These are phyloP conservation scores for Dryas alaskensis DNA, from an alignment of 306 rosid species.

Conservation along the genomic window DNA sequence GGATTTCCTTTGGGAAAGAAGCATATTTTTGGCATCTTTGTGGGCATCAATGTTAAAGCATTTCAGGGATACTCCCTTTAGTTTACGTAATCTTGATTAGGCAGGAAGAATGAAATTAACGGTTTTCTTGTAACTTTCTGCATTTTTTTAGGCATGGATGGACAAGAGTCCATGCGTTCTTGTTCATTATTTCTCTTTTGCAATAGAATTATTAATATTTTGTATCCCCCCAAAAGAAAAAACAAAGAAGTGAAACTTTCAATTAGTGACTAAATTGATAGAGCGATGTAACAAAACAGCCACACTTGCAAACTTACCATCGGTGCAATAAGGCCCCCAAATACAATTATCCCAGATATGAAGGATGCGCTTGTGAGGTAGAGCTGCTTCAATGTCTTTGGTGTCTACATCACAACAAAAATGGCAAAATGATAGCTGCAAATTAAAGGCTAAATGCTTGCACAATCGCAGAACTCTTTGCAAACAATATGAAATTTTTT, in stretches of 20 bases:
- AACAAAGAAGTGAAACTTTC: neutral
- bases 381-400: slow-evolving; percentile 80
- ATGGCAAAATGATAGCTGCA: slow-evolving; percentile 16
- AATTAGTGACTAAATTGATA: neutral
- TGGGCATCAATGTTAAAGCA: neutral
- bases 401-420: slow-evolving; percentile 52
- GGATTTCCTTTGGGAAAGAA: neutral
- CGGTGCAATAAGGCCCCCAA: slow-evolving; percentile 92
- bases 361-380: slow-evolving; percentile 64
- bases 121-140: too few relatives aligned
- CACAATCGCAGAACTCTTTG: neutral
- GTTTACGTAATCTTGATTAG: too few relatives aligned
- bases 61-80: too few relatives aligned
- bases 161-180: neutral
- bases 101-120: too few relatives aligned
- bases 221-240: too few relatives aligned
- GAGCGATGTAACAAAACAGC: neutral
- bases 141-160: too few relatives aligned
- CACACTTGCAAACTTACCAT: slow-evolving; percentile 50
- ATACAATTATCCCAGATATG: slow-evolving; percentile 68
- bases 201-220: too few relatives aligned
- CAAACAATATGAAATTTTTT: neutral
- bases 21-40: neutral
- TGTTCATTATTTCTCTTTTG: neutral
- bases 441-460: slow-evolving; percentile 7